A percentile compares a stretch with the other conserved stretches of the same genome.
These are phyloP conservation scores for Psilocybe cubensis DNA, from an alignment of 768 basidiomycete genomes.

Conservation along the genomic window DNA sequence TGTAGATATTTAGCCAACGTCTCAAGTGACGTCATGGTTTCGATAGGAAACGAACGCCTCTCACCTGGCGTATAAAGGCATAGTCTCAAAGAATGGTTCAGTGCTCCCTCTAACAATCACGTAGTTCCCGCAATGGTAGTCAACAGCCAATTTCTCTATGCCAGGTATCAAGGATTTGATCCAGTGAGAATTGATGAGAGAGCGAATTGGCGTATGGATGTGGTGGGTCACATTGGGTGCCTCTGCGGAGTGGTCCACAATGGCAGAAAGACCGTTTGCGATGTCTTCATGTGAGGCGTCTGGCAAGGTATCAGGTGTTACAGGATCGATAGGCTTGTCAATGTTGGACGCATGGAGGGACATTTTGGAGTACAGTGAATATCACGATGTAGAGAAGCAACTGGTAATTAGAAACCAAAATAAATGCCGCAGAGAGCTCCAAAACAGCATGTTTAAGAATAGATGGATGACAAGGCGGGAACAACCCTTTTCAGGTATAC, in stretches of 20 bases:
- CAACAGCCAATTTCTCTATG: slow-evolving; percentile 52
- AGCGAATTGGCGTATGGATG: slow-evolving; percentile 35
- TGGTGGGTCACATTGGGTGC: slow-evolving; percentile 29
- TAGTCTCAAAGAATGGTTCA: slow-evolving; percentile 68
- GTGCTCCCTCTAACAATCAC: slow-evolving; percentile 50
- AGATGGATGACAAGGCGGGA: background rate
- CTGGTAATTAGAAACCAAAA: background rate
- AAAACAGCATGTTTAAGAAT: slow-evolving; percentile 5
- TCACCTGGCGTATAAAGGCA: slow-evolving; percentile 70
- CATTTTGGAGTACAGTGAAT: background rate
- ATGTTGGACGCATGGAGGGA: slow-evolving; percentile 13
- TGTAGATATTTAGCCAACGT: slow-evolving; percentile 12
- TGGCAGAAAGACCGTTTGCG: slow-evolving; percentile 33
- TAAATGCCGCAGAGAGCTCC: background rate
- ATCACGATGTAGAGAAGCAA: background rate
- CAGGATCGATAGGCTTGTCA: slow-evolving; percentile 25
- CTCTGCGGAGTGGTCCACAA: slow-evolving; percentile 39
- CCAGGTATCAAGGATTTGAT: slow-evolving; percentile 56
- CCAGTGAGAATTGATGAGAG: slow-evolving; percentile 35
- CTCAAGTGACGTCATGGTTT: slow-evolving; percentile 5
- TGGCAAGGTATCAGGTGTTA: slow-evolving; percentile 40
- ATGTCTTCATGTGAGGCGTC: slow-evolving; percentile 33
- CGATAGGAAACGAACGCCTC: background rate
- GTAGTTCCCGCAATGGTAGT: slow-evolving; percentile 64
- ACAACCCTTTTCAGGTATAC: background rate